Base-by-base conservation (phyloP, 2,329 filamentous ascomycete genomes). In the Ophiostoma sp. region DNA sequence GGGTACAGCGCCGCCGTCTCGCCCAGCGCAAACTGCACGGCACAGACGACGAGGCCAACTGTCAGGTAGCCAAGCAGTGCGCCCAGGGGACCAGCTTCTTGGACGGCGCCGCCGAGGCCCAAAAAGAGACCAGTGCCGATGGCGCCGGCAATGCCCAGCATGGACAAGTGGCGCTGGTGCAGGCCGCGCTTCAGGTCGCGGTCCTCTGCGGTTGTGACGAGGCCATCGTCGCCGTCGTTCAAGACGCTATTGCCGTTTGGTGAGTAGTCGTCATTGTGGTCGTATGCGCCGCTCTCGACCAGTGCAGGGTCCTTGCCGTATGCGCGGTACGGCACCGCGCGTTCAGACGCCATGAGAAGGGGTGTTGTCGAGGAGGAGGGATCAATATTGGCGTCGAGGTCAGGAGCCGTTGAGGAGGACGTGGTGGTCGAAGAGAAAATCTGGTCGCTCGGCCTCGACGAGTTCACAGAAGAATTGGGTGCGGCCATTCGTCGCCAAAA, bases 1-100 rank as follows among this genome's bases (percentile, higher is more conserved):
- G 93, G 93, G 36, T 95, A 90, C 77, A 90, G 93, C 12, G 92
- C 91, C 11, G 92, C 91, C 86, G 96, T 92, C 82, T 97, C 90
- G 69, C 88, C 89, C 42, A 92, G 83, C 63, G 86, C 86, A 66
- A 86, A 85, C 91, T 95, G 94, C 81, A 95, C 90, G 4, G 90
- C 90, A 84, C 88, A 95, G 66, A 95, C 88, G 74, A 95, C 87
- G 19, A 88, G 85, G 70, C 92, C 93, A 78, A 94, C 87, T 75
- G 92, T 91, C 74, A 88, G 79, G 79, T 92, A 93, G 66, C 89
- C 90, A 76, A 94, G 87, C 64, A 94, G 84, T 50, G 89, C 87
- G 39, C 90, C 89, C 1, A 88, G 88, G 11, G 92, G 91, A 0
- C 92, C 91, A 11, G 89, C 86, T 68, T 85, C 88, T 73, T 88